Evolutionary conservation across 2,329 filamentous ascomycete genomes (phyloP).

Genomic region (Magnaporthiopsis rhizophila): DNA sequence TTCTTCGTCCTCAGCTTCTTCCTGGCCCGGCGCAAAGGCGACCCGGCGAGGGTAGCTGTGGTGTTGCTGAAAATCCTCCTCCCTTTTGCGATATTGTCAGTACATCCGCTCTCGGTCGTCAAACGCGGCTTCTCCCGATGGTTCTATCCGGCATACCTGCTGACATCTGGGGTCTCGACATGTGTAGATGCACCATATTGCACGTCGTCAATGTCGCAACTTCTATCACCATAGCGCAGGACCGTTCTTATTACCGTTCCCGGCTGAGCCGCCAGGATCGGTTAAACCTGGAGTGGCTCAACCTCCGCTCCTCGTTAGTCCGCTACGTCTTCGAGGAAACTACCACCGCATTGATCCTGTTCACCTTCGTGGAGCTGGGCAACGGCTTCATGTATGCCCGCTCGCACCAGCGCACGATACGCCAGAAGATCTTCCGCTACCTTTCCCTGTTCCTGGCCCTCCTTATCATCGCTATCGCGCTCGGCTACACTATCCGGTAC

Average conservation of each 20-base stretch:
- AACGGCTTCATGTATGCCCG: slow-evolving; percentile 17
- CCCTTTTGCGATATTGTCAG: background rate
- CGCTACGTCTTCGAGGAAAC: slow-evolving; percentile 10
- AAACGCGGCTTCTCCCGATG: too few relatives aligned
- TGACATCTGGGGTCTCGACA: background rate
- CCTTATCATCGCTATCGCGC: slow-evolving; percentile 12
- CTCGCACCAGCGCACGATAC: slow-evolving; percentile 1
- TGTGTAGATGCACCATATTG: background rate
- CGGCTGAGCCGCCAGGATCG: too few relatives aligned
- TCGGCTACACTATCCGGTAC: slow-evolving; percentile 9
- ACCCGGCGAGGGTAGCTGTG: background rate
- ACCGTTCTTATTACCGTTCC: too few relatives aligned
- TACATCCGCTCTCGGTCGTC: too few relatives aligned
- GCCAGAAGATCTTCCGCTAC: slow-evolving; percentile 12
- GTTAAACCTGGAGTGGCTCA: background rate
- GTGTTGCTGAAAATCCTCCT: slow-evolving; percentile 1
- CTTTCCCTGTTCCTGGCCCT: slow-evolving; percentile 6
- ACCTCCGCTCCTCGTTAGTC: slow-evolving; percentile 2
- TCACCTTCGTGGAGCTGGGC: slow-evolving; percentile 17
- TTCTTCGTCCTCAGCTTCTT: slow-evolving; percentile 15
- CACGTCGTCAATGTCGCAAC: background rate
- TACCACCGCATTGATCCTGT: slow-evolving; percentile 13
- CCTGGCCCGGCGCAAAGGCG: slow-evolving; percentile 12
- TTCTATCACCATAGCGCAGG: background rate
- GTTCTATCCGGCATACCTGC: background rate